Evolutionary conservation across 495 filamentous ascomycete genomes (phyloP), one percentile per base, ranked within the genome.

Genomic region (Saxophila tyrrhenica): DNA sequence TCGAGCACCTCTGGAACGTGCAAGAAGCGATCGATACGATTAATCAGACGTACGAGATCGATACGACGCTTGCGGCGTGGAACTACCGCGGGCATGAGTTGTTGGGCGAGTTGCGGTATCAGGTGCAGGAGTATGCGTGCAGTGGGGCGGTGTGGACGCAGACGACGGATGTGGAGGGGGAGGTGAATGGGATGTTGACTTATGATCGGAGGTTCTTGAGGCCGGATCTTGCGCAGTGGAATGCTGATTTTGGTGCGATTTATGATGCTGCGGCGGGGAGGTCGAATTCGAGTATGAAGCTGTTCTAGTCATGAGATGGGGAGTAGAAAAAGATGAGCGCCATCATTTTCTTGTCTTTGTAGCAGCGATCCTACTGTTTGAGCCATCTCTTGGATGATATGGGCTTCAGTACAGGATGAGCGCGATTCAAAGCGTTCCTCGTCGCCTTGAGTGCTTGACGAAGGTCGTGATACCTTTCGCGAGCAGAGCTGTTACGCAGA

Each of bases 161-260:
- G 64, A 85, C 82, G 0, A 83, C 80, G 0, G 82, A 86, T 60
- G 81, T 86, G 10, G 83, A 86, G 64, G 81, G 24, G 9, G 83
- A 86, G 65, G 78, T 85, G 44, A 86, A 86, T 58, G 83, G 83
- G 3, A 63, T 86, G 51, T 65, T 83, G 55, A 84, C 81, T 1
- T 84, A 84, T 53, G 82, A 86, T 66, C 78, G 83, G 52, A 48
- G 21, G 25, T 35, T 84, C 0, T 63, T 76, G 51, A 69, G 81
- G 19, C 72, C 76, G 1, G 67, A 85, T 62, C 69, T 68, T 55
- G 62, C 64, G 35, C 78, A 80, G 68, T 85, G 82, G 82, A 71
- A 70, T 52, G 61, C 53, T 1, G 82, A 85, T 64, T 80, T 85
- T 39, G 58, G 75, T 64, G 76, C 66, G 3, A 62, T 84, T 39